phyloP scores from a whole-genome alignment of 169 alveolate genomes.

The Cryptosporidium ryanae region DNA sequence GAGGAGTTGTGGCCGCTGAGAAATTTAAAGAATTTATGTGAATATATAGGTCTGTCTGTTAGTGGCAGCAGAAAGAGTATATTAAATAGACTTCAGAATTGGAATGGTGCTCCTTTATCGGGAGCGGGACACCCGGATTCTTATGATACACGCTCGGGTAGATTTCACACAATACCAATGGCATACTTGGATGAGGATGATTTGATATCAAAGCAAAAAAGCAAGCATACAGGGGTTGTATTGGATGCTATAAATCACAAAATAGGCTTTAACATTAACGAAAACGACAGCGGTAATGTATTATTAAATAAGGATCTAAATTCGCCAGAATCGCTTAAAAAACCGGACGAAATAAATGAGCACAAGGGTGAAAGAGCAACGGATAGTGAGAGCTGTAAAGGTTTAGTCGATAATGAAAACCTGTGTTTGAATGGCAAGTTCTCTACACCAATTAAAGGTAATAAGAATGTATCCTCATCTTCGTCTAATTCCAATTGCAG shows the following conservation, averaged over 20 bases:
- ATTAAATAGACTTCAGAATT: slow-evolving; percentile 56
- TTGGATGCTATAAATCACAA: not conserved
- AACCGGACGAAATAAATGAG: not conserved
- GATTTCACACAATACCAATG: slow-evolving; percentile 72
- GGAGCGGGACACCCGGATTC: slow-evolving; percentile 74
- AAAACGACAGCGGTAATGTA: not conserved
- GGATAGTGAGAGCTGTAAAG: not conserved
- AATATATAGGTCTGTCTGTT: slow-evolving; percentile 37
- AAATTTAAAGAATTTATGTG: slow-evolving; percentile 45
- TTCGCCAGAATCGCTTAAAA: not conserved
- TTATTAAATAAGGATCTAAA: slow-evolving; percentile 17
- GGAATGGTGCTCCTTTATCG: slow-evolving; percentile 74
- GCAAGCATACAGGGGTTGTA: not conserved
- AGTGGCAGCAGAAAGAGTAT: slow-evolving; percentile 60
- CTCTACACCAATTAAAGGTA: not conserved
- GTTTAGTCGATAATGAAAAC: not conserved
- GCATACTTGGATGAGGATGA: slow-evolving; percentile 1
- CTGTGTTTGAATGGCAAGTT: not conserved
- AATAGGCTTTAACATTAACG: not conserved
- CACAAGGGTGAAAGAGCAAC: slow-evolving; percentile 3
- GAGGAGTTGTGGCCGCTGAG: slow-evolving; percentile 67
- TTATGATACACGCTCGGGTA: slow-evolving; percentile 61
- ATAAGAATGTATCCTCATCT: not conserved
- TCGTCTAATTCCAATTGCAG: slow-evolving; percentile 11
- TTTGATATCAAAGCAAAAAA: not conserved